Evolutionary conservation across 169 alveolate species (phyloP), one percentile per base, ranked within the genome.

Genomic region (Babesia gibsoni): DNA sequence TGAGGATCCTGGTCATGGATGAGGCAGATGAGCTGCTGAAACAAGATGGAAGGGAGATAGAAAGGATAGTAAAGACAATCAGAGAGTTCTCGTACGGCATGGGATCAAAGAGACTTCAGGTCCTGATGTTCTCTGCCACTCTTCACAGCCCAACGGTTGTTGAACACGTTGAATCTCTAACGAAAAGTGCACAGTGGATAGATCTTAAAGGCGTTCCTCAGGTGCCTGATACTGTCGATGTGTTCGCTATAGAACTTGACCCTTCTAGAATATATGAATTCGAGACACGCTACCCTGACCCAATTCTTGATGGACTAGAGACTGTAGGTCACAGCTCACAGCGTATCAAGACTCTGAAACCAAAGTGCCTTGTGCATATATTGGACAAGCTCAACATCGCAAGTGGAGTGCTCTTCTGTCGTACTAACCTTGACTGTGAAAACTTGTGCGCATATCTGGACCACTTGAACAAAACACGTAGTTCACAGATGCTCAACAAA

Each of bases 1-100:
- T 79, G 58, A 58, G 54, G 16, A 30, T 68, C 42, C 50, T 79
- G 37, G 77, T 79, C 32, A 41, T 79, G 58, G 88, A 79, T 33
- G 88, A 79, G 68, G 88, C 88, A 27, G 88, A 79, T 22, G 88
- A 79, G 52, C 75, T 79, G 32, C 46, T 79, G 18, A 68, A 69
- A 45, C 74, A 36, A 50, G 88, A 79, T 49, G 49, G 36, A 5
- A n/a, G 14, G 14, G 46, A 23, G 30, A 14, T 32, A 12, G 67
- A 48, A 18, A 50, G 30, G 14, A 41, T 74, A 22, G 70, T 79
- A 22, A 22, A 49, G 33, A 27, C 58, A 50, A 68, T 79, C 35
- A 20, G 41, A 29, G 43, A 75, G 20, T 61, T 57, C 35, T 61
- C 50, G 36, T 39, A 57, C n/a, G n/a, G n/a, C n/a, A 10, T 39